Percentiles rank a stretch among this genome's conserved stretches.
Evolutionary conservation across 441 rosid genomes (phyloP).

Genomic region (Monsonia emarginata): DNA sequence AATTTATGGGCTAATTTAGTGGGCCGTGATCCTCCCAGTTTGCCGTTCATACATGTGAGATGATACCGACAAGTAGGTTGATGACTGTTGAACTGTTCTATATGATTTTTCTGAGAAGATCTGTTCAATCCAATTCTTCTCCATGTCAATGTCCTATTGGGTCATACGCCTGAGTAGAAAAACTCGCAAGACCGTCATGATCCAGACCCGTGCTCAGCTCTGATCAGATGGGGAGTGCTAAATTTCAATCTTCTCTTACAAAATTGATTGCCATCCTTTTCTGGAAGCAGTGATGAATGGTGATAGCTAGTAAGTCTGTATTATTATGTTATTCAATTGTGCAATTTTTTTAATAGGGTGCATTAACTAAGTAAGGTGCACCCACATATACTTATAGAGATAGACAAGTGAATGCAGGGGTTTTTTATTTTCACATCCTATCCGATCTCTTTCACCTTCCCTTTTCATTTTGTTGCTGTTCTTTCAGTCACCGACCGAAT

Average conservation of each 20-base stretch:
- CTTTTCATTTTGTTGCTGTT: background rate
- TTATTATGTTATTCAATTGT: background rate
- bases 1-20: slow-evolving; percentile 62
- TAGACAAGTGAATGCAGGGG: background rate
- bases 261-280: slow-evolving; percentile 24
- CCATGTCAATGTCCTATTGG: background rate
- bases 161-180: background rate
- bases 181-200: slow-evolving; percentile 8
- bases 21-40: slow-evolving; percentile 36
- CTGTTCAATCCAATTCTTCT: slow-evolving; percentile 4
- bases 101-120: too few relatives aligned
- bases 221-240: background rate
- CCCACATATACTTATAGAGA: background rate
- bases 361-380: background rate
- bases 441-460: background rate
- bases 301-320: background rate
- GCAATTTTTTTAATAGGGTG: background rate
- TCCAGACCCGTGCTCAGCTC: background rate
- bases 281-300: slow-evolving; percentile 15
- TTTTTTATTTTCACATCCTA: background rate
- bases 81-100: background rate
- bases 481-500: background rate
- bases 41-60: slow-evolving; percentile 24
- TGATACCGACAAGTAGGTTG: slow-evolving; percentile 7
- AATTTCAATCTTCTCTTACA: background rate